Base-by-base conservation (phyloP, 805 yeast species). In the Lachancea meyersii region DNA sequence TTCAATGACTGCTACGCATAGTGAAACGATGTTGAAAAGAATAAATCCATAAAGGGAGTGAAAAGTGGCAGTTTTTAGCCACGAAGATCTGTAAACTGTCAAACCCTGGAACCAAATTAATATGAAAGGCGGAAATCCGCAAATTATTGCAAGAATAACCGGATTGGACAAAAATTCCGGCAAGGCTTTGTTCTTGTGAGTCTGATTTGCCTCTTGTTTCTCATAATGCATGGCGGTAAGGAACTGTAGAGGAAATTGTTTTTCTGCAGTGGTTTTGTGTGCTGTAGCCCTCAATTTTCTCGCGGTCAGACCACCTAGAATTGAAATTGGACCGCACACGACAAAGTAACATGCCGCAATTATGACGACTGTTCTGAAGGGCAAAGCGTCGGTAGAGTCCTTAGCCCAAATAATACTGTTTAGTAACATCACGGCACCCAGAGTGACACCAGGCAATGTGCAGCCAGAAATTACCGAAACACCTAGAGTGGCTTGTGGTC, bases 21-120 rank as follows among this genome's bases (percentile, higher is more conserved):
- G 67, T 34, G 86, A 64, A 4, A 77, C 46, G 24, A 79, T 70
- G 4, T 87, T 82, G 21, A 78, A 65, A 18, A 82, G 70, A 18
- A 87, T 65, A 56, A 85, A 86, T 2, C 95, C 93, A 61, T 83
- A 86, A 75, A 80, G 75, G 67, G 80, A 83, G 61, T 83, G 84
- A 54, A 79, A 84, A 2, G 89, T 76, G 0, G 88, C 76, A 60
- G 82, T 82, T 54, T 84, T 88, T 45, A 81, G 67, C 91, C 95
- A 86, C 9, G 86, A 68, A 1, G 89, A 77, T 58, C 84, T 78
- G 66, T 83, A 79, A 22, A 86, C 72, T 59, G 79, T 82, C 43
- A 79, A 64, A 46, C 87, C 66, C 56, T 87, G 95, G 43, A 84
- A 87, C 56, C 81, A 82, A n/a, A 85, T 79, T 10, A 86, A 79